Base-by-base conservation (phyloP, 2,329 filamentous ascomycete genomes). In the Ophiostoma pallidulum region DNA sequence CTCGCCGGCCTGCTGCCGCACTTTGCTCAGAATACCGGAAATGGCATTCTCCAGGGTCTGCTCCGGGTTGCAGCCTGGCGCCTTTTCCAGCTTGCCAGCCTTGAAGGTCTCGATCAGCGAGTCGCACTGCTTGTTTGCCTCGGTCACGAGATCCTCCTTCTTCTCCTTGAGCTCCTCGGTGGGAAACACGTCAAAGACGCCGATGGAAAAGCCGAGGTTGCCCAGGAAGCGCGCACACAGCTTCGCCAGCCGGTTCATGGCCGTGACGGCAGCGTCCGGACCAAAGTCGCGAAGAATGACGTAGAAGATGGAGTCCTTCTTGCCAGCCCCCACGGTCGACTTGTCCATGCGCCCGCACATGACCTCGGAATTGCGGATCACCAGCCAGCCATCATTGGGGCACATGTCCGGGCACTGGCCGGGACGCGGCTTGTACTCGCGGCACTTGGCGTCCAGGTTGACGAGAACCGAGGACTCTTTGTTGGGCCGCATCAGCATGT, bases 271-370 rank as follows among this genome's bases (percentile, higher is more conserved):
- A 48, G 86, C 82, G 47, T 94, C 85, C 2, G 90, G 86, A 1
- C 92, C 92, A 58, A 86, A 98, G 68, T 98, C 92, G 71, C 92
- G 79, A 57, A 97, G 78, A 61, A 98, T 91, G 48, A 97, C 85
- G 60, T 96, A 98, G 61, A 97, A 98, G 18, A 98, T 82, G 0
- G 90, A 96, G 62, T 95, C 91, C 62, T 98, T 98, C 71, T 97
- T 97, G 58, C 92, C 92, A 6, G 87, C 82, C 57, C 92, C 92
- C n/a, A 98, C 87, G 0, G 90, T 97, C 1, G 87, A 86, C 67
- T 98, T 98, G 70, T 98, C 92, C 89, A 97, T 96, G 51, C 84
- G 78, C 52, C 92, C 92, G 60, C 91, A 97, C 86, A 98, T 94
- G 52, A 97, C 82, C 63, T 96, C 90, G 0, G 91, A 97, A 62